Percentiles rank a stretch among this genome's conserved stretches.
Evolutionary conservation across 768 basidiomycete species (phyloP).

Genomic region (Kondoa malvinella): DNA sequence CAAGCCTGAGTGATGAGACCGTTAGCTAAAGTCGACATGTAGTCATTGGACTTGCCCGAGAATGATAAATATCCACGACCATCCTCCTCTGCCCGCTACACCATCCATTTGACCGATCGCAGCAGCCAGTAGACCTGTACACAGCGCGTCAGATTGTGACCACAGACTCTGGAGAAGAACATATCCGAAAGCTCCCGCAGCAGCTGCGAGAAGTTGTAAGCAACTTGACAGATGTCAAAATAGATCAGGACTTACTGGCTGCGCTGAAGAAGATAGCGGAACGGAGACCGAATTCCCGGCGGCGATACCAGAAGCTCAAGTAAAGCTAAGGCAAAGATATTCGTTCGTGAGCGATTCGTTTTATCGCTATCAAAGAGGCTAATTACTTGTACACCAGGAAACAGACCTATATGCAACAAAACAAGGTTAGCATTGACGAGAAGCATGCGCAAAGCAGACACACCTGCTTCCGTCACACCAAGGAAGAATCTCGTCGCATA

Average conservation of each 20-base stretch:
- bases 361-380: conserved; percentile 13
- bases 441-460: conserved; percentile 31
- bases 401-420: conserved; percentile 28
- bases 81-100: conserved; percentile 32
- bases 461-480: conserved; percentile 53
- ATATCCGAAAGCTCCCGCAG: neutral
- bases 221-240: neutral
- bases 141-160: neutral
- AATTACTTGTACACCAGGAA: conserved; percentile 15
- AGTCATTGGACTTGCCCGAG: neutral
- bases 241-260: conserved; percentile 45
- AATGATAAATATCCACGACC: conserved; percentile 33
- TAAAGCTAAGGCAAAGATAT: conserved; percentile 24
- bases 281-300: conserved; percentile 58
- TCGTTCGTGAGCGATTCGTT: conserved; percentile 50
- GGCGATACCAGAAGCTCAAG: conserved; percentile 52
- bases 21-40: neutral
- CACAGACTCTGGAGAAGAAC: neutral
- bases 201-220: conserved; percentile 32
- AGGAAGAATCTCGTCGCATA: conserved; percentile 40
- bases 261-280: conserved; percentile 59
- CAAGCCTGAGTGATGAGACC: conserved; percentile 43
- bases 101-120: neutral
- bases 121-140: neutral
- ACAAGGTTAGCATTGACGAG: conserved; percentile 44